A percentile compares a stretch with the other conserved stretches of the same genome.
These are phyloP conservation scores for Umbelopsis sp. DNA, from an alignment of 192 early-diverging fungal species.

Conservation along the genomic window DNA sequence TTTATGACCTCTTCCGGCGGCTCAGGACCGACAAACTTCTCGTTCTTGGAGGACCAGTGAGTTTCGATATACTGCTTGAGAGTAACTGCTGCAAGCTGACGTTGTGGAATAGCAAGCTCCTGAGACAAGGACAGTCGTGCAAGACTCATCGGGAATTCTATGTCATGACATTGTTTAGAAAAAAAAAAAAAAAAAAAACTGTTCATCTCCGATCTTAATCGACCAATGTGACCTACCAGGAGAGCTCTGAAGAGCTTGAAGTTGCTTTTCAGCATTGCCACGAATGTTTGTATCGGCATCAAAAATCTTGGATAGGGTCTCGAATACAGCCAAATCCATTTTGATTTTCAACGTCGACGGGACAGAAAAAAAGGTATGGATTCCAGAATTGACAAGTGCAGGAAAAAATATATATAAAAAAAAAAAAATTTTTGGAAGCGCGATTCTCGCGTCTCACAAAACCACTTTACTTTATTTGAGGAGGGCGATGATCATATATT, in stretches of 20 bases:
- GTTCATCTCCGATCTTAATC: background rate
- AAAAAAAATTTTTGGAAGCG: conserved; percentile 8
- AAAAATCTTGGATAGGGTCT: conserved; percentile 69
- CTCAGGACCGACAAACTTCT: conserved; percentile 58
- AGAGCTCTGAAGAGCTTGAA: conserved; percentile 65
- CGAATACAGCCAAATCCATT: conserved; percentile 78
- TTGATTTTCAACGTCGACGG: background rate
- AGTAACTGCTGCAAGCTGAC: conserved; percentile 72
- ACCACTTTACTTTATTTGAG: conserved; percentile 55
- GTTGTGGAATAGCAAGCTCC: conserved; percentile 61
- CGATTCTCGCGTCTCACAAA: conserved; percentile 55
- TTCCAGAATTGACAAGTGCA: background rate
- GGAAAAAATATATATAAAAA: background rate
- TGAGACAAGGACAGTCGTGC: conserved; percentile 63
- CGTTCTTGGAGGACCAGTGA: conserved; percentile 72
- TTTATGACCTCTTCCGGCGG: conserved; percentile 55
- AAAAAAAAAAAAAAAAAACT: background rate
- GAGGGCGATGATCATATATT: conserved; percentile 50
- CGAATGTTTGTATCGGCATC: conserved; percentile 67
- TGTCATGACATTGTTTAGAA: background rate
- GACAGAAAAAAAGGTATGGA: background rate
- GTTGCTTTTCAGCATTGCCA: conserved; percentile 62
- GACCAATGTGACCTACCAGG: conserved; percentile 49
- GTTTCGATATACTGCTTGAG: conserved; percentile 74
- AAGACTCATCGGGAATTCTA: conserved; percentile 72